Conservation (phyloP, 805 yeast genomes). For the Komagataella phaffii region DNA sequence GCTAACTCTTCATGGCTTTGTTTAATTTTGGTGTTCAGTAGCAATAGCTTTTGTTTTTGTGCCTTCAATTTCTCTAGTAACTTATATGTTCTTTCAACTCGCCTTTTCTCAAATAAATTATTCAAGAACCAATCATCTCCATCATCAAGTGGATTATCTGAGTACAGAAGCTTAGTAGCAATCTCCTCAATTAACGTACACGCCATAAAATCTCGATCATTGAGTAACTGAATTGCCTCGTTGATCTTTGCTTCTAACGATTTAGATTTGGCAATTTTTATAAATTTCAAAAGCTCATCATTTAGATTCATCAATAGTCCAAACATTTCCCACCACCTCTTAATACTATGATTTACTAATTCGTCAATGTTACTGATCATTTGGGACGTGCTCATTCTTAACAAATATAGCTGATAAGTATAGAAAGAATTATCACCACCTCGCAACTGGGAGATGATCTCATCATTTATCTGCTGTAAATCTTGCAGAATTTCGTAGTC, state of each 20-base stretch:
- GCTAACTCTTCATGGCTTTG: conserved; percentile 50
- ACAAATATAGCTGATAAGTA: conserved; percentile 4
- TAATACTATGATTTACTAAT: conserved; percentile 20
- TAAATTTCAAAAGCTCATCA: conserved; percentile 10
- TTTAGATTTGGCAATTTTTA: background rate
- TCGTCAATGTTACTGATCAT: conserved; percentile 17
- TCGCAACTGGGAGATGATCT: background rate
- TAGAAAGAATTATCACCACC: conserved; percentile 4
- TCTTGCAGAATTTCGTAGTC: conserved; percentile 2
- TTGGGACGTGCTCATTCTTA: conserved; percentile 10
- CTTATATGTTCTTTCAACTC: background rate
- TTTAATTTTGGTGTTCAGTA: conserved; percentile 32
- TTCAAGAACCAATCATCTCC: background rate
- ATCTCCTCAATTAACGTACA: background rate
- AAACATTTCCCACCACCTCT: conserved; percentile 30
- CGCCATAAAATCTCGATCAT: background rate
- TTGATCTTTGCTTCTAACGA: background rate
- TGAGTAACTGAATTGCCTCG: background rate
- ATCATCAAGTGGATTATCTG: background rate
- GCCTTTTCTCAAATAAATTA: background rate
- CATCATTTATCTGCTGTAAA: conserved; percentile 2
- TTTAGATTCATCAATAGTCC: conserved; percentile 24
- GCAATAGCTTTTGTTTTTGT: conserved; percentile 16
- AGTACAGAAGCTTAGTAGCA: background rate
- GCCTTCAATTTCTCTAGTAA: background rate